Conservation (phyloP, 2,329 filamentous ascomycete genomes). For the Verticillium klebahnii region DNA sequence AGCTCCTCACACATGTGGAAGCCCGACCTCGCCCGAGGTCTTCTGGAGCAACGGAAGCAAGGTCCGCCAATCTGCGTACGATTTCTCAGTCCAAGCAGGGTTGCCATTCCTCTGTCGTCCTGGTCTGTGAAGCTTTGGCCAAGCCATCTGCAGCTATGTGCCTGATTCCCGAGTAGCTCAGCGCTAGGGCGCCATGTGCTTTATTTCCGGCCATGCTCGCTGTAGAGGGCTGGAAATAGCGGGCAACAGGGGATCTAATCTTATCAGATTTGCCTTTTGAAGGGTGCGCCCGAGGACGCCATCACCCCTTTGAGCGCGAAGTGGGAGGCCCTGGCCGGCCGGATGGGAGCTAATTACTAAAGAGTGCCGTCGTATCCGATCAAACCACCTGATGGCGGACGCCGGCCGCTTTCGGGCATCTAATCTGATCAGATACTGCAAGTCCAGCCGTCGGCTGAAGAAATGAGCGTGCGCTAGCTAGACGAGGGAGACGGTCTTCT, state of each 20-base stretch:
- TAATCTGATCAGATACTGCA: not conserved
- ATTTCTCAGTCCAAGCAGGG: not conserved
- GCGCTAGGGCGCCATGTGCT: not conserved
- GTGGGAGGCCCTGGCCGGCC: not conserved
- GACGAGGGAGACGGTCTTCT: not conserved
- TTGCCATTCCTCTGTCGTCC: not conserved
- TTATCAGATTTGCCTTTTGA: not conserved
- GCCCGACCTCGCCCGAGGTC: not conserved
- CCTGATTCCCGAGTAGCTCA: not conserved
- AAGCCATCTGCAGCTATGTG: not conserved
- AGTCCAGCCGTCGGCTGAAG: not conserved
- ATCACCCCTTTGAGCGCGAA: not conserved
- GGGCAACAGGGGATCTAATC: not conserved
- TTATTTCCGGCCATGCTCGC: not conserved
- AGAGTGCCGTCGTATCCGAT: not conserved
- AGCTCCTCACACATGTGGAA: not conserved
- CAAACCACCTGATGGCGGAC: not conserved
- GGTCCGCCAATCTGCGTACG: not conserved
- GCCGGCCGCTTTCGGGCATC: not conserved
- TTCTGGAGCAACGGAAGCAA: not conserved
- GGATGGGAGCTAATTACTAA: not conserved
- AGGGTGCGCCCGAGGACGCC: not conserved
- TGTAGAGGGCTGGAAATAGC: not conserved
- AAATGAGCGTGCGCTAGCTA: not conserved
- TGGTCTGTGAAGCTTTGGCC: not conserved